phyloP scores from a whole-genome alignment of 148 eudicot species.

The Heliosperma pusillum region DNA sequence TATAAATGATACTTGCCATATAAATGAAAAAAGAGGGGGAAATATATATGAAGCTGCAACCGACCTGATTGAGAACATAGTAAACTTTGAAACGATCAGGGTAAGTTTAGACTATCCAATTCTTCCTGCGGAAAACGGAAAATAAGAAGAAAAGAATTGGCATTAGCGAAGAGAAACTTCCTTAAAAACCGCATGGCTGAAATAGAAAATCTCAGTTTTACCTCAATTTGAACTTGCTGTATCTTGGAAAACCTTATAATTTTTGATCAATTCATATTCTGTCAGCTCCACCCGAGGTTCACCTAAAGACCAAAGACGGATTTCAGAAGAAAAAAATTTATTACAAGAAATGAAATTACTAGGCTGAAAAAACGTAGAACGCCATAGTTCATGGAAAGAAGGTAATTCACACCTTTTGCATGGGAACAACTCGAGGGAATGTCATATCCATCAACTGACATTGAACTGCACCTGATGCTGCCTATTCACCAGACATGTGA shows the following conservation, averaged over 20 bases:
- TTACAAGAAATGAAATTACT: too few species aligned
- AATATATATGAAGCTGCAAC: conserved; percentile 12
- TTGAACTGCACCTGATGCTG: conserved; percentile 94
- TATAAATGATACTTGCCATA: too few species aligned
- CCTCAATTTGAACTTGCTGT: too few species aligned
- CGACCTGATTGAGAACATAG: conserved; percentile 78
- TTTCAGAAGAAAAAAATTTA: too few species aligned
- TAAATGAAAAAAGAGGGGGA: neutral
- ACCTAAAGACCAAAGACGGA: too few species aligned
- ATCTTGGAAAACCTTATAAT: too few species aligned
- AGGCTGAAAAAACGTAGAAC: too few species aligned
- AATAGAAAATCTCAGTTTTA: too few species aligned
- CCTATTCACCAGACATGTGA: conserved; percentile 38
- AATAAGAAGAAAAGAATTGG: neutral
- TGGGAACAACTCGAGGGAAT: conserved; percentile 78
- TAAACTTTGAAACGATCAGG: conserved; percentile 63
- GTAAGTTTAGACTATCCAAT: conserved; percentile 56
- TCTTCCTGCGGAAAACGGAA: conserved; percentile 58
- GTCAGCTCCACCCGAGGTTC: too few species aligned
- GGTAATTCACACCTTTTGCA: conserved; percentile 76
- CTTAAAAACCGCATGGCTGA: neutral
- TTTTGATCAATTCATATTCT: too few species aligned
- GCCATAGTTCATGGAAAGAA: too few species aligned
- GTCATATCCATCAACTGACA: conserved; percentile 96
- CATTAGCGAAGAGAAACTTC: neutral